Evolutionary conservation across 805 yeast species (phyloP), one percentile per base, ranked within the genome.

Genomic region (Saturnispora zaruensis): DNA sequence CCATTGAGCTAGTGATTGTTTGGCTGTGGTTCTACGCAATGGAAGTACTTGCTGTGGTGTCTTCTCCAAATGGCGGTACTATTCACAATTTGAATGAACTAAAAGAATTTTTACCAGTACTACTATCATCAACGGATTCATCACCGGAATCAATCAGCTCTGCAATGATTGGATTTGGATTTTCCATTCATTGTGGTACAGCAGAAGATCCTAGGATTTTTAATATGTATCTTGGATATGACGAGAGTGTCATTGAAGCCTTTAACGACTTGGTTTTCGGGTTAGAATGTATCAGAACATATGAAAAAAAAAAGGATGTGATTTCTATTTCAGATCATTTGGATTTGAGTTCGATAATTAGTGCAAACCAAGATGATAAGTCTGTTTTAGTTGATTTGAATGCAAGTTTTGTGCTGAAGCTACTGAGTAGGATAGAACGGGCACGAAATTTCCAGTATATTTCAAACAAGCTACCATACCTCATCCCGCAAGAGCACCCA

Each of bases 21-120:
- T 76, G 78, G 63, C 63, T 68, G 42, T 81, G 86, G 86, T 82
- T 78, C 57, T 69, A 74, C n/a, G 67, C 77, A 1, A 74, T 81
- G 70, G 88, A 82, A 57, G 66, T 77, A 1, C 66, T 82, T 41
- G 86, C 86, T 0, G 82, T 81, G 0, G 58, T 81, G 21, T 75
- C 80, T 23, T 74, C 79, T 18, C 74, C 77, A 3, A 64, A 68
- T 38, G 87, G 87, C 13, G 87, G 87, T 6, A 78, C 85, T 0
- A 65, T 80, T 16, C 76, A 74, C 42, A 66, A 71, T 21, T 71
- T 73, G 45, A 73, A 68, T 16, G 87, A 81, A 51, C 56, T 81
- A 18, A 73, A 66, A 46, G 66, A 48, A 48, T 65, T 67, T 37
- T 53, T 68, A 45, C 64, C 59, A 4, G 59, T 65, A 38, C 60